phyloP scores from a whole-genome alignment of 768 basidiomycete species.

The Cyclocybe aegerita region DNA sequence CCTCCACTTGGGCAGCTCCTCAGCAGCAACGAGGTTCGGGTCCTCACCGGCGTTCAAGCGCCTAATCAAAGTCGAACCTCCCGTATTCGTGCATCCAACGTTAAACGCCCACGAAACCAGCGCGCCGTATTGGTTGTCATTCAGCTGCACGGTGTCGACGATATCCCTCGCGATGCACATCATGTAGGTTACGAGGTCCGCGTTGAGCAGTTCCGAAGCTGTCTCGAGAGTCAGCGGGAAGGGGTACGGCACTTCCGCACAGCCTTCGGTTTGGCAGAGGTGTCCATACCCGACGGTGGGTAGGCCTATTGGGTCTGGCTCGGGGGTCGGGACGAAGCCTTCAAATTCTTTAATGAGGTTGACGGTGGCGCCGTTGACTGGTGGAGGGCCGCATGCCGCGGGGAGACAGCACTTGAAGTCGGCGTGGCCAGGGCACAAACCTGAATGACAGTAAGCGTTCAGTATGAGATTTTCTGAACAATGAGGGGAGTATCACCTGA shows the following conservation, averaged over 20 bases:
- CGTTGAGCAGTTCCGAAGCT: constrained; percentile 22
- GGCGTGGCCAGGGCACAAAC: constrained; percentile 24
- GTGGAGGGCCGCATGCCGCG: constrained; percentile 11
- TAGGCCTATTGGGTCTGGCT: constrained; percentile 30
- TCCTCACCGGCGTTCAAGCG: constrained; percentile 26
- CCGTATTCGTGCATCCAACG: constrained; percentile 21
- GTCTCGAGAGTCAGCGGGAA: constrained; percentile 27
- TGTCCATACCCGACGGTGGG: constrained; percentile 33
- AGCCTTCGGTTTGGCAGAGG: constrained; percentile 21
- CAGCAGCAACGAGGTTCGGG: constrained; percentile 27
- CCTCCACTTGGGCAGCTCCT: constrained; percentile 30
- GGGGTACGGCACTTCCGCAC: constrained; percentile 26
- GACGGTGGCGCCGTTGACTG: constrained; percentile 24
- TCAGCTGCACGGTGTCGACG: constrained; percentile 19
- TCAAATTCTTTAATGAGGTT: constrained; percentile 25
- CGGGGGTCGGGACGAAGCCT: constrained; percentile 29
- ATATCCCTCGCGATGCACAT: constrained; percentile 22
- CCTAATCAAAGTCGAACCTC: constrained; percentile 22
- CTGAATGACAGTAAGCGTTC: constrained; percentile 1
- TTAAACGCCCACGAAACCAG: constrained; percentile 28
- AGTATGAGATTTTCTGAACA: not conserved
- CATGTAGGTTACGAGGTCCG: constrained; percentile 19
- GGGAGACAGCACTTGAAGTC: constrained; percentile 26
- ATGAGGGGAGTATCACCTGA: constrained; percentile 9
- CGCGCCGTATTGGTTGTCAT: constrained; percentile 30